Base-by-base conservation (phyloP, 768 basidiomycete genomes). In the Pleurotus cornucopiae region DNA sequence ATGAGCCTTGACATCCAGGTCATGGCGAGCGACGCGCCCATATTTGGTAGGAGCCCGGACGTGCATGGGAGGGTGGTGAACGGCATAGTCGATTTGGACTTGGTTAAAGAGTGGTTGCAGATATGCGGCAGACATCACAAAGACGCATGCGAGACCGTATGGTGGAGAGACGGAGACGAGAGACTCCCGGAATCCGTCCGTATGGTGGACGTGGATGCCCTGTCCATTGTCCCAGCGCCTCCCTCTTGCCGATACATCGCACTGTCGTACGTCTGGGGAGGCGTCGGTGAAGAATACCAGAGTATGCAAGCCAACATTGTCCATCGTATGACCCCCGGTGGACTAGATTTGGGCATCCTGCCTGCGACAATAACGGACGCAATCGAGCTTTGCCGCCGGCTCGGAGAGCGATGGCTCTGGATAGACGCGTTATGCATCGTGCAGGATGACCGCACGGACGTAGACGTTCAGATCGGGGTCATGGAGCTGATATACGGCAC, bases 241-340 rank as follows among this genome's bases (percentile, higher is more conserved):
- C 34, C n/a, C 14, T 16, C 14, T 13, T 52, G 51, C 21, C 34
- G 18, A 7, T 52, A 40, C 51, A 23, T 52, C 38, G 51, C 51
- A 11, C 18, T 52, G 11, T 52, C 51, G n/a, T 52, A 52, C 20
- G 51, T 52, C 13, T 52, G 51, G 51, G 51, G 51, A 21, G 51
- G 51, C n/a, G 14, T 39, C 38, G 51, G 51, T 13, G 51, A 5
- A 3, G 51, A 39, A 40, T 52, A 52, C 38, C 34, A 40, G 21
- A 52, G 37, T 12, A 52, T 11, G 12, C 13, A 18, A 21, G 14
- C 13, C 18, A 52, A 52, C 20, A 37, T 52, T 13, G 23, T 14
- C 21, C 16, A 39, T 14, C 39, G 51, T 16, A 38, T 20, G 37
- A 11, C 12, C 37, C 20, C n/a, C 38, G 9, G 23, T 1, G 51